Base-by-base conservation (phyloP, 805 yeast species). In the Blastobotrys robertii region DNA sequence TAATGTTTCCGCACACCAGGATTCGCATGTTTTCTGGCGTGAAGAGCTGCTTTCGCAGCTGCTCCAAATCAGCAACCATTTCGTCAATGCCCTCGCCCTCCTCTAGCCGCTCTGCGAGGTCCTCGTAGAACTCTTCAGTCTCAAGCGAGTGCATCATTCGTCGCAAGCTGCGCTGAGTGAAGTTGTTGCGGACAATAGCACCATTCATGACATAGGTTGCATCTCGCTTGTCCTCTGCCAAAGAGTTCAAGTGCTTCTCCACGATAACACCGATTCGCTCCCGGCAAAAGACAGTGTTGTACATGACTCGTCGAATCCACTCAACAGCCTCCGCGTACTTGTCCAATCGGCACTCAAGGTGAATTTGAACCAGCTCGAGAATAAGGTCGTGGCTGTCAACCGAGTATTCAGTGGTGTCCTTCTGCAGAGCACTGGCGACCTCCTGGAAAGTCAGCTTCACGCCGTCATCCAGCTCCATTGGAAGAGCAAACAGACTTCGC, bases 241-340 rank as follows among this genome's bases (percentile, higher is more conserved):
- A 54, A 1, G 76, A 61, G 47, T 77, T 78, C 41, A 81, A 59
- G 33, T 73, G 62, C 54, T 78, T 79, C 44, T 81, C 84, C 29
- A 81, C 59, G 12, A 81, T 69, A 22, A 84, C 76, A 50, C 73
- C 70, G 16, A 86, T 73, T 59, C 97, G 71, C 8, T 76, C 69
- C 49, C 75, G 77, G 44, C 87, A 95, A 59, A 84, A 85, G 5
- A 74, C 70, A 25, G 83, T 73, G 51, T 75, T 71, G 59, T 75
- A 79, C 52, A 87, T 62, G 13, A 83, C 69, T 45, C 77, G 76
- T 36, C 68, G 62, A 35, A 84, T 66, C 97, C 97, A 92, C 16
- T 76, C 73, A 33, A 88, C 77, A 1, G 90, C 86, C 38, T 71
- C 71, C 0, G 50, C 43, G 56, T 88, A 92, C 45, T 86, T 78